phyloP scores from a whole-genome alignment of 2,329 filamentous ascomycete genomes.

The Thielaviopsis musarum region DNA sequence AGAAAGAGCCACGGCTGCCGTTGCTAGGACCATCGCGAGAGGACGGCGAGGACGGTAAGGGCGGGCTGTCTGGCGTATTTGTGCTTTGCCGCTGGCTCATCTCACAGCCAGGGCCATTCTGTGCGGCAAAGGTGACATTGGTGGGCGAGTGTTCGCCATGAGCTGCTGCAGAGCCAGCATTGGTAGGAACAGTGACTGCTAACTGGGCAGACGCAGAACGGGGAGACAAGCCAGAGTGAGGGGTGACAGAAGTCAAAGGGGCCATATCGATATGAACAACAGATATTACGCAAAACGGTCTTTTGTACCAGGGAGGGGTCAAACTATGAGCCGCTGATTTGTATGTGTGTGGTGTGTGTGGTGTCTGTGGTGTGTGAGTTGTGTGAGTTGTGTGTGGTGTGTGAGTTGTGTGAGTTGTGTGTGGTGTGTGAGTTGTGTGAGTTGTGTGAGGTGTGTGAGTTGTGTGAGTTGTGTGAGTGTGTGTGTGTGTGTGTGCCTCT shows the following conservation, averaged over 20 bases:
- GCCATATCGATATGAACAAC: conserved; percentile 10
- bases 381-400: too few species aligned
- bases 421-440: too few species aligned
- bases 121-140: neutral
- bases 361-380: too few species aligned
- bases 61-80: neutral
- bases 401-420: too few species aligned
- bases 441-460: too few species aligned
- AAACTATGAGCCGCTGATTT: neutral
- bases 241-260: conserved; percentile 1
- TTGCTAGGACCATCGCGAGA: conserved; percentile 2
- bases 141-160: neutral
- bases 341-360: too few species aligned
- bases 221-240: conserved; percentile 3
- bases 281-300: neutral
- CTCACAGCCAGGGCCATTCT: neutral
- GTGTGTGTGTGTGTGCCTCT: neutral
- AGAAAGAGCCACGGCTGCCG: conserved; percentile 36
- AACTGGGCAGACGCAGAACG: conserved; percentile 3
- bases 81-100: neutral
- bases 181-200: neutral
- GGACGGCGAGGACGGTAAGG: neutral
- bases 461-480: too few species aligned
- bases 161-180: neutral
- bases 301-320: neutral